Evolutionary conservation across 164 flowering plant species (phyloP), one percentile per base, ranked within the genome.

Genomic region (Kingdonia uniflora): DNA sequence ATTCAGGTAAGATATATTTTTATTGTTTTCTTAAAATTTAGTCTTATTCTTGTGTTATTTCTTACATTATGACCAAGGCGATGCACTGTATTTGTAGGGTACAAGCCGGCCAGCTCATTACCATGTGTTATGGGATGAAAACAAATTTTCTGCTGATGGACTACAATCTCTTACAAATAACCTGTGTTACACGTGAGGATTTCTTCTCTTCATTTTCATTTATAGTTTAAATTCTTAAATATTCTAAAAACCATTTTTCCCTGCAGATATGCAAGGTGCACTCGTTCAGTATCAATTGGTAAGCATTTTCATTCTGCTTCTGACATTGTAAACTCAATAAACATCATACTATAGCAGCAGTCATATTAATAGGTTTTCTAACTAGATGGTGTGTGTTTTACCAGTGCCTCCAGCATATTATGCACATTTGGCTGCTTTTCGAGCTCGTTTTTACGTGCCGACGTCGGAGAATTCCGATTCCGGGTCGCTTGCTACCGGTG

Each of bases 351-450:
- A 8, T 29, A n/a, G n/a, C n/a, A n/a, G n/a, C n/a, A 3, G 35
- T 29, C 35, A 8, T 29, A 8, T 29, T 29, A 29, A 29, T 29
- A 29, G 8, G 35, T 29, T 29, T 29, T 29, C 8, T 3, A 29
- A 29, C 8, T 3, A 3, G 14, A 10, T 39, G 13, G 12, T 40
- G 19, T 53, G 11, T 59, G 23, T 42, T 1, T 19, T 52, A 23
- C 43, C 80, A 85, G 95, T 85, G 15, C 95, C 89, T 2, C 95
- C 95, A 0, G 95, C 95, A 1, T 82, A 85, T 52, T 85, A 85
- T 58, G 95, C 95, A 0, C 95, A 85, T 61, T 71, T 82, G 1
- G 89, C 89, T 42, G 95, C 95, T 0, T 85, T 85, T 48, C 75
- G 89, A n/a, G 95, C 95, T 11, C 79, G 89, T 0, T 82, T 82